Conservation (phyloP, 108 stramenopile genomes). For the Cyclotella atomus region DNA sequence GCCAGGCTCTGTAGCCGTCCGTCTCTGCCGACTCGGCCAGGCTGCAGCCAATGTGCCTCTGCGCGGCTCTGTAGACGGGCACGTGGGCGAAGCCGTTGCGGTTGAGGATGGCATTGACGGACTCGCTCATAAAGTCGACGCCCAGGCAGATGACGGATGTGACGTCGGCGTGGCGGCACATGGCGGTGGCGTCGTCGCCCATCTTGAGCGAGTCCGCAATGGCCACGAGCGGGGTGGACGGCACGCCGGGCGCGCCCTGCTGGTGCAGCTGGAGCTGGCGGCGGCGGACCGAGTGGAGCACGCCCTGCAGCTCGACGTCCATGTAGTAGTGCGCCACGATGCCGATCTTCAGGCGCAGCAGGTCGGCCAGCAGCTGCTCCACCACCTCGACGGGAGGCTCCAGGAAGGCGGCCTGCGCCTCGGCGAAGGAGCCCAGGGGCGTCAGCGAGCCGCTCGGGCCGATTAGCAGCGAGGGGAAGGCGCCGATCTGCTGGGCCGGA, state of each 20-base stretch:
- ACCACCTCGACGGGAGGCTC: constrained; percentile 79
- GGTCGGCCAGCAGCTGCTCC: constrained; percentile 48
- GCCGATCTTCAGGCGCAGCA: constrained; percentile 77
- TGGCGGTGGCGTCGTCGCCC: constrained; percentile 92
- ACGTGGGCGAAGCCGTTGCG: constrained; percentile 76
- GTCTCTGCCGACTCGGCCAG: constrained; percentile 92
- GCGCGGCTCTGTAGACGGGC: constrained; percentile 87
- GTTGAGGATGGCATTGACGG: constrained; percentile 81
- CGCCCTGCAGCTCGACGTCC: constrained; percentile 96
- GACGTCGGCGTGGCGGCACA: constrained; percentile 71
- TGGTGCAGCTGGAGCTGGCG: constrained; percentile 31
- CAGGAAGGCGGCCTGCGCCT: constrained; percentile 85
- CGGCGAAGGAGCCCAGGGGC: constrained; percentile 86
- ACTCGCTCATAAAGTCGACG: constrained; percentile 96
- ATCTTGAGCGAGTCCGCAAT: constrained; percentile 95
- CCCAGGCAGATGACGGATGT: constrained; percentile 84
- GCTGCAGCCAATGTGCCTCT: constrained; percentile 83
- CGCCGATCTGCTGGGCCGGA: constrained; percentile 31
- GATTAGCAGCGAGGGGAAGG: constrained; percentile 80
- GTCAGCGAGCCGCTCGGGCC: constrained; percentile 55
- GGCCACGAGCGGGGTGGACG: constrained; percentile 60
- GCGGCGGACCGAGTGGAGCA: constrained; percentile 69
- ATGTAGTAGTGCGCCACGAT: constrained; percentile 97
- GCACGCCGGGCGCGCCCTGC: constrained; percentile 5
- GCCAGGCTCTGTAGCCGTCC: constrained; percentile 84